phyloP scores from a whole-genome alignment of 176 grass and related monocot genomes.

The Chloris gayana region DNA sequence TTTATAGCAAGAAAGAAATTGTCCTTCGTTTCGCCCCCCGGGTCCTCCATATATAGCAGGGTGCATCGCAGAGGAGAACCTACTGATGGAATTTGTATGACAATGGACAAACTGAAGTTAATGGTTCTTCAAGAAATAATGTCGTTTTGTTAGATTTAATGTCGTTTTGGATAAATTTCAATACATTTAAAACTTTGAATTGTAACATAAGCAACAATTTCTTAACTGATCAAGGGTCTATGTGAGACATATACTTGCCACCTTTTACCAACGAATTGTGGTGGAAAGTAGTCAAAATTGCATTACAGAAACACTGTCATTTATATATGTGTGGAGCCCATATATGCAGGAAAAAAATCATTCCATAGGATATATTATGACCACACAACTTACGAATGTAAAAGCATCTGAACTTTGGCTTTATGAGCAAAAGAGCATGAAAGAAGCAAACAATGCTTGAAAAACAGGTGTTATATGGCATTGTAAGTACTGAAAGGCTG shows the following conservation, averaged over 20 bases:
- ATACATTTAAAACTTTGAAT: background rate
- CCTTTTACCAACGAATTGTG: background rate
- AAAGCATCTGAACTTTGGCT: background rate
- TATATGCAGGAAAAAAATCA: constrained; percentile 8
- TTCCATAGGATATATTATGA: background rate
- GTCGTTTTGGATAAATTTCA: background rate
- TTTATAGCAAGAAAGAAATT: constrained; percentile 28
- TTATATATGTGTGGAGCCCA: background rate
- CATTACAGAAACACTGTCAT: background rate
- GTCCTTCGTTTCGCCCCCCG: constrained; percentile 18
- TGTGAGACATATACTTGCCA: background rate
- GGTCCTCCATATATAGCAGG: background rate
- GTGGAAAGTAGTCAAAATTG: background rate
- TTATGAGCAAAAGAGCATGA: background rate
- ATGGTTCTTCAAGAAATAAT: background rate
- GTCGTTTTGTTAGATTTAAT: constrained; percentile 10
- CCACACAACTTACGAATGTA: constrained; percentile 2
- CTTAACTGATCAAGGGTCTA: background rate
- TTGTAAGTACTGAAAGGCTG: background rate
- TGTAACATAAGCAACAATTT: background rate
- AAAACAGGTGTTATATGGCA: background rate
- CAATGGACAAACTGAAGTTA: constrained; percentile 18
- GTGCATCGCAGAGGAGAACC: constrained; percentile 11
- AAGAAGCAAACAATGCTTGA: background rate
- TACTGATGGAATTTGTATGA: constrained; percentile 18